These are phyloP conservation scores for Penicillium sp. DNA, from an alignment of 2,329 filamentous ascomycete species.

Conservation along the genomic window DNA sequence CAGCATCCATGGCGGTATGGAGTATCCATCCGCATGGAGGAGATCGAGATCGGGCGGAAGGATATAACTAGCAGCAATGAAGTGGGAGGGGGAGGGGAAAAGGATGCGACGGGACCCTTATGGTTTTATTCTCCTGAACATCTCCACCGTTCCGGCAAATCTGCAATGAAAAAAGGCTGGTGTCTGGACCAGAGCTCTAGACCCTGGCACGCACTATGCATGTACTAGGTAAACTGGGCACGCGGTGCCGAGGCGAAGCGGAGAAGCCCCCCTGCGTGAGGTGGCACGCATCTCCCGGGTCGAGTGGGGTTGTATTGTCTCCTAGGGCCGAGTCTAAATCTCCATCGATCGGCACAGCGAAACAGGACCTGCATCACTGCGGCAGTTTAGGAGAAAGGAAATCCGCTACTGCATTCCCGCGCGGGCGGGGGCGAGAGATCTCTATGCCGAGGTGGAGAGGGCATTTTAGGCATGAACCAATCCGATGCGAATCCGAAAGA, in stretches of 20 bases:
- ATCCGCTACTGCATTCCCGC: neutral
- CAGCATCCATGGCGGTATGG: slow-evolving; percentile 13
- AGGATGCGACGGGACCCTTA: slow-evolving; percentile 1
- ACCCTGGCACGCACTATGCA: neutral
- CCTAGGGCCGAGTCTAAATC: slow-evolving; percentile 19
- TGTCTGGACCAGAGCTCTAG: slow-evolving; percentile 2
- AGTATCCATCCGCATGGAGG: slow-evolving; percentile 12
- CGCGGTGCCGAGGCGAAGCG: slow-evolving; percentile 4
- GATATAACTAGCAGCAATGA: neutral
- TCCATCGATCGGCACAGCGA: slow-evolving; percentile 14
- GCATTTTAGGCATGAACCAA: too few species aligned
- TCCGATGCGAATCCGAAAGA: too few species aligned
- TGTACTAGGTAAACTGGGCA: neutral
- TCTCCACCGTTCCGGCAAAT: slow-evolving; percentile 12
- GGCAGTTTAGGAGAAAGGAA: neutral
- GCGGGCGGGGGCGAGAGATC: neutral
- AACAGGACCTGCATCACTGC: neutral
- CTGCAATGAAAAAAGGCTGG: slow-evolving; percentile 6
- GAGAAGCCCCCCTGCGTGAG: slow-evolving; percentile 4
- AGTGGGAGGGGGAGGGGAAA: neutral
- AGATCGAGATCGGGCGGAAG: neutral
- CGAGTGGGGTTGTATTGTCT: slow-evolving; percentile 16
- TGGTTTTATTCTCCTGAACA: slow-evolving; percentile 20
- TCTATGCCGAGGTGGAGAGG: too few species aligned
- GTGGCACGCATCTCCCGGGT: slow-evolving; percentile 5